These are phyloP conservation scores for Thoreauomyces humboldtii DNA, from an alignment of 192 early-diverging fungal species.

Conservation along the genomic window DNA sequence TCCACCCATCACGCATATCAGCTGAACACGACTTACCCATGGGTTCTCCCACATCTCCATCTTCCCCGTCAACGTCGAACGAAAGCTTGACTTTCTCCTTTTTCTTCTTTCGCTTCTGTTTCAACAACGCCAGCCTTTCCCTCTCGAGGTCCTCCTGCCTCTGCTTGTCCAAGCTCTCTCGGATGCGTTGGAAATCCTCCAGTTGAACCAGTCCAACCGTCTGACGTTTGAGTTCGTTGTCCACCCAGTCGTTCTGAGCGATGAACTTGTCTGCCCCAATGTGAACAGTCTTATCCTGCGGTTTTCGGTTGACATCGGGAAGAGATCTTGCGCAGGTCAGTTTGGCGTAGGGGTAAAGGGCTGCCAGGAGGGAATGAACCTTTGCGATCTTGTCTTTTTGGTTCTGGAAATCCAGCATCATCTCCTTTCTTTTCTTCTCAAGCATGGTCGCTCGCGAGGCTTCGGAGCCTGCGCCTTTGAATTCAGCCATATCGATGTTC, in stretches of 20 bases:
- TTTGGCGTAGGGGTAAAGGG: background rate
- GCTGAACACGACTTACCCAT: no score
- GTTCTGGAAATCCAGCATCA: conserved; percentile 67
- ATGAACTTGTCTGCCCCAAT: conserved; percentile 78
- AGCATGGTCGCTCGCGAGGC: conserved; percentile 55
- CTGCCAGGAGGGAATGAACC: conserved; percentile 13
- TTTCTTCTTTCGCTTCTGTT: conserved; percentile 66
- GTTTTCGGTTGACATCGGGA: background rate
- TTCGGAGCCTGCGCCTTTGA: conserved; percentile 30
- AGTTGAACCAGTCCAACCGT: conserved; percentile 87
- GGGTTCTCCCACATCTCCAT: conserved; percentile 38
- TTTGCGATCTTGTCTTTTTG: conserved; percentile 73
- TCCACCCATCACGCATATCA: no score
- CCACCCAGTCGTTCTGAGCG: conserved; percentile 69
- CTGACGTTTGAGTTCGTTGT: conserved; percentile 80
- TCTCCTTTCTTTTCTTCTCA: conserved; percentile 67
- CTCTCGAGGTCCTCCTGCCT: conserved; percentile 68
- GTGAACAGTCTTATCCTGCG: conserved; percentile 64
- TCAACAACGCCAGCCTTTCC: conserved; percentile 28
- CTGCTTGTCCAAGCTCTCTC: conserved; percentile 69
- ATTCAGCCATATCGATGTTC: conserved; percentile 26
- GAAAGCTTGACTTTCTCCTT: conserved; percentile 66
- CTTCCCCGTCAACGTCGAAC: conserved; percentile 58
- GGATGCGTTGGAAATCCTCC: conserved; percentile 86
- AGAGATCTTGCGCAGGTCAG: background rate